phyloP scores from a whole-genome alignment of 2,329 filamentous ascomycete genomes.

The Pseudocercospora vitis region DNA sequence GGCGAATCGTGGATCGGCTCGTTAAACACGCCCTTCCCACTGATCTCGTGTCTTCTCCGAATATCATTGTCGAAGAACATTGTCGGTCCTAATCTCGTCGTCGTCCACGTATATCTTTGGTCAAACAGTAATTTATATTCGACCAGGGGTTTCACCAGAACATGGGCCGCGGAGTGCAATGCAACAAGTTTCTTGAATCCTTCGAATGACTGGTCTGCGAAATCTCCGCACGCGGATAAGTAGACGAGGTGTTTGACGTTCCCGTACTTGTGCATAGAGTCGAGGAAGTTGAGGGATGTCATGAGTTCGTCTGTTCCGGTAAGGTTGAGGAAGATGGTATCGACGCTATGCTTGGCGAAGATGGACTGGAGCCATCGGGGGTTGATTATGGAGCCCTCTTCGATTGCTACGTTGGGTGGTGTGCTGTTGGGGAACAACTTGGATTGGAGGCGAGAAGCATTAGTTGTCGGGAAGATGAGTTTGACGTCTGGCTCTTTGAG shows the following conservation, averaged over 20 bases:
- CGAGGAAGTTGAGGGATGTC: slow-evolving; percentile 21
- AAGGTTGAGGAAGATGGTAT: slow-evolving; percentile 21
- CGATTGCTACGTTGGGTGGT: slow-evolving; percentile 14
- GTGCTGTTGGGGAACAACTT: background rate
- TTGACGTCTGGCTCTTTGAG: slow-evolving; percentile 14
- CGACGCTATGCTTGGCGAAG: slow-evolving; percentile 17
- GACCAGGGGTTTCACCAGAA: slow-evolving; percentile 20
- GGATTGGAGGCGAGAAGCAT: slow-evolving; percentile 14
- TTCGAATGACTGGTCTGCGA: background rate
- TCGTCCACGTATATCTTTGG: slow-evolving; percentile 15
- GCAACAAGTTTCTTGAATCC: slow-evolving; percentile 11
- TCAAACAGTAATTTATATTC: slow-evolving; percentile 17
- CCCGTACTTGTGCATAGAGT: slow-evolving; percentile 15
- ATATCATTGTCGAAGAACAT: slow-evolving; percentile 24
- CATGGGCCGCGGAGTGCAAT: slow-evolving; percentile 9
- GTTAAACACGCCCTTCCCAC: slow-evolving; percentile 17
- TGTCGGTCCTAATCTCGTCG: slow-evolving; percentile 18
- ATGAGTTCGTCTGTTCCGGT: slow-evolving; percentile 21
- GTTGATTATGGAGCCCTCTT: slow-evolving; percentile 21
- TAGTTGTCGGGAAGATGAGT: slow-evolving; percentile 21
- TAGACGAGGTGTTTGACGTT: slow-evolving; percentile 23
- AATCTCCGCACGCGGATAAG: slow-evolving; percentile 20
- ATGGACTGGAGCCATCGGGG: slow-evolving; percentile 19
- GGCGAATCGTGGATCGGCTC: slow-evolving; percentile 17
- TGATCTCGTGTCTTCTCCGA: slow-evolving; percentile 7